phyloP scores from a whole-genome alignment of 805 yeast genomes.

The Debaryomyces maramus region DNA sequence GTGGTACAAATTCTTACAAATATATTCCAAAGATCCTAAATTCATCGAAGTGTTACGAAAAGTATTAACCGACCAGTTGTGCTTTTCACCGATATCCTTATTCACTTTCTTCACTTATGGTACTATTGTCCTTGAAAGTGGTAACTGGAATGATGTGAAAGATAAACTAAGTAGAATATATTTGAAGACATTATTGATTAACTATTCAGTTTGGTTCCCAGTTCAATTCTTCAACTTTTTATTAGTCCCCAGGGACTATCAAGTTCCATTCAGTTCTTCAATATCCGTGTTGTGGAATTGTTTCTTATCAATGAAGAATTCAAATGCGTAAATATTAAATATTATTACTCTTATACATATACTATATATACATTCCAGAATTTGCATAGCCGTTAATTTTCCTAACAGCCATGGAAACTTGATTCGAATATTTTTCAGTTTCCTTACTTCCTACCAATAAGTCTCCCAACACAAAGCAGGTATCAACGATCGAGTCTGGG shows the following conservation, averaged over 20 bases:
- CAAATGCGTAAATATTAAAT: constrained; percentile 15
- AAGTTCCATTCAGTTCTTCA: constrained; percentile 86
- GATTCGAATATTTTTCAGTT: constrained; percentile 12
- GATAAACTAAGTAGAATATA: constrained; percentile 67
- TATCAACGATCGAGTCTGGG: constrained; percentile 41
- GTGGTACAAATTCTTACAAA: constrained; percentile 86
- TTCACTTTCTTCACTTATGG: constrained; percentile 82
- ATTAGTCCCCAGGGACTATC: constrained; percentile 67
- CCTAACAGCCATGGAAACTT: constrained; percentile 20
- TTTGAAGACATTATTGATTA: constrained; percentile 63
- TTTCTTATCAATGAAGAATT: constrained; percentile 76
- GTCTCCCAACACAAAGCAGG: constrained; percentile 17
- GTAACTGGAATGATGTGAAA: constrained; percentile 61
- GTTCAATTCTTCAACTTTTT: constrained; percentile 77
- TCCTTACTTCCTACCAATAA: constrained; percentile 7
- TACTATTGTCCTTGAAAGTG: constrained; percentile 75
- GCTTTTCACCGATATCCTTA: constrained; percentile 85
- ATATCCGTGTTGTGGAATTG: constrained; percentile 95
- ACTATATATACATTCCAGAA: constrained; percentile 30
- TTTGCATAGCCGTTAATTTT: constrained; percentile 24
- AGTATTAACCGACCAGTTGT: constrained; percentile 84
- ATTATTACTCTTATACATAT: constrained; percentile 1
- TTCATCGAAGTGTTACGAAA: constrained; percentile 81
- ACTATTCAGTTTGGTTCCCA: constrained; percentile 78
- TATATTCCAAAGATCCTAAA: constrained; percentile 80